A percentile compares a stretch with the other conserved stretches of the same genome.
Evolutionary conservation across 2,329 filamentous ascomycete species (phyloP).

Genomic region (Macrophomina tecta): DNA sequence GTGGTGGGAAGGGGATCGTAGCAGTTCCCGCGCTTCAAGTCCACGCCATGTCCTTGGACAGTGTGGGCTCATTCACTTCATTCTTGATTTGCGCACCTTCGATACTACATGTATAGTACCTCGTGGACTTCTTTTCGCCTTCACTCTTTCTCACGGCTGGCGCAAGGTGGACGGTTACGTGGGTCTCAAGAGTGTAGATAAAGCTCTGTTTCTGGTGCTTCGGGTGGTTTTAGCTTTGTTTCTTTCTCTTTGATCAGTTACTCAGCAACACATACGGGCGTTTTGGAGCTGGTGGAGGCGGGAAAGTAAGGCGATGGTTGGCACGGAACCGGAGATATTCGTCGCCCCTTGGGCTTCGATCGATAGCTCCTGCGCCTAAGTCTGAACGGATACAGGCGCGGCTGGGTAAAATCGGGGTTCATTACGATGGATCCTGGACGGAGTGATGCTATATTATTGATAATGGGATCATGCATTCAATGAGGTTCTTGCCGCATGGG

Average conservation of each 20-base stretch:
- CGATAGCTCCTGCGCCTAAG: background rate
- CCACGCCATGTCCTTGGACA: background rate
- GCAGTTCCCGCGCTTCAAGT: background rate
- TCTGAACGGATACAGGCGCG: background rate
- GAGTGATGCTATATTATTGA: slow-evolving; percentile 19
- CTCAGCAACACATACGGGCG: slow-evolving; percentile 25
- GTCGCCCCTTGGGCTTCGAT: background rate
- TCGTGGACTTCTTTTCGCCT: slow-evolving; percentile 4
- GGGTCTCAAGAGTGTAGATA: slow-evolving; percentile 26
- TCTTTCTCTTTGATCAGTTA: background rate
- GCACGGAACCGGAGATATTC: slow-evolving; percentile 1
- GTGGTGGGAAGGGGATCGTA: background rate
- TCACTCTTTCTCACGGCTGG: slow-evolving; percentile 23
- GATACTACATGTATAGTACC: slow-evolving; percentile 26
- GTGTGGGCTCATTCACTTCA: background rate
- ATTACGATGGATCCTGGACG: slow-evolving; percentile 17
- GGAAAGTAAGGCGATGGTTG: background rate
- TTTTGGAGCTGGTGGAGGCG: slow-evolving; percentile 17
- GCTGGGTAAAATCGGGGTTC: slow-evolving; percentile 1
- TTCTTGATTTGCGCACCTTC: background rate
- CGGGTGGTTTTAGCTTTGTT: background rate
- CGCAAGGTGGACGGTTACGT: slow-evolving; percentile 25
- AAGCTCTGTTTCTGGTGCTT: slow-evolving; percentile 5
- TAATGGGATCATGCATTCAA: slow-evolving; percentile 23
- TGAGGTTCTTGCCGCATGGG: background rate